A percentile compares a stretch with the other conserved stretches of the same genome.
phyloP scores from a whole-genome alignment of 2,329 filamentous ascomycete genomes.

The Metarhizium rileyi region DNA sequence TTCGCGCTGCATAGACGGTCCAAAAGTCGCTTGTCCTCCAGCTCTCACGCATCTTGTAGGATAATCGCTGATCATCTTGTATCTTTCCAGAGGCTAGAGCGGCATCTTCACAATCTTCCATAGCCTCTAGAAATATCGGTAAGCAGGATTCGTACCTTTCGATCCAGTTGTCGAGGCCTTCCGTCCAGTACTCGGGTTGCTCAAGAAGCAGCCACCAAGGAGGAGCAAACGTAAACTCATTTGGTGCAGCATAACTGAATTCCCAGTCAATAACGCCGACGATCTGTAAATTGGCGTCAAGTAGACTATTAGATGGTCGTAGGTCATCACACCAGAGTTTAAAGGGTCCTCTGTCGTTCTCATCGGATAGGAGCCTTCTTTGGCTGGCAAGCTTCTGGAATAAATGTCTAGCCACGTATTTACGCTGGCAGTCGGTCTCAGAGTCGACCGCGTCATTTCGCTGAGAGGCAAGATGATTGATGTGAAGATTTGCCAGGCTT shows the following conservation, averaged over 20 bases:
- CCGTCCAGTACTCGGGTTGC: slow-evolving; percentile 21
- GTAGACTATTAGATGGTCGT: slow-evolving; percentile 20
- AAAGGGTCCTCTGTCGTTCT: background rate
- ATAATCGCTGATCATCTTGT: background rate
- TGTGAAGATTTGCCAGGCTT: background rate
- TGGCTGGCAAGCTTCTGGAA: background rate
- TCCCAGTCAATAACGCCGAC: slow-evolving; percentile 32
- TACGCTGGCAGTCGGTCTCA: background rate
- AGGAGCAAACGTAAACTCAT: slow-evolving; percentile 23
- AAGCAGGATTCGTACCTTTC: slow-evolving; percentile 22
- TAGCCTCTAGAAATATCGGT: slow-evolving; percentile 20
- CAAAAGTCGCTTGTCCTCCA: background rate
- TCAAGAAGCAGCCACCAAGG: slow-evolving; percentile 30
- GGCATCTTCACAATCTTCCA: slow-evolving; percentile 19
- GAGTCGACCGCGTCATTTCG: background rate
- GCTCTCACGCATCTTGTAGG: background rate
- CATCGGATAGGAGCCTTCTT: background rate
- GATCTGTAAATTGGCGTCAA: slow-evolving; percentile 17
- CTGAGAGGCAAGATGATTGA: background rate
- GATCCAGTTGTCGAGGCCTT: slow-evolving; percentile 21
- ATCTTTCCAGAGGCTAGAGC: background rate
- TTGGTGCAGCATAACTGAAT: slow-evolving; percentile 24
- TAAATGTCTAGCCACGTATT: background rate
- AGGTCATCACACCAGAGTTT: background rate
- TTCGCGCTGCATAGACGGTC: background rate